Evolutionary conservation across 78 protist genomes (phyloP).

Genomic region (Cyanophora paradoxa): DNA sequence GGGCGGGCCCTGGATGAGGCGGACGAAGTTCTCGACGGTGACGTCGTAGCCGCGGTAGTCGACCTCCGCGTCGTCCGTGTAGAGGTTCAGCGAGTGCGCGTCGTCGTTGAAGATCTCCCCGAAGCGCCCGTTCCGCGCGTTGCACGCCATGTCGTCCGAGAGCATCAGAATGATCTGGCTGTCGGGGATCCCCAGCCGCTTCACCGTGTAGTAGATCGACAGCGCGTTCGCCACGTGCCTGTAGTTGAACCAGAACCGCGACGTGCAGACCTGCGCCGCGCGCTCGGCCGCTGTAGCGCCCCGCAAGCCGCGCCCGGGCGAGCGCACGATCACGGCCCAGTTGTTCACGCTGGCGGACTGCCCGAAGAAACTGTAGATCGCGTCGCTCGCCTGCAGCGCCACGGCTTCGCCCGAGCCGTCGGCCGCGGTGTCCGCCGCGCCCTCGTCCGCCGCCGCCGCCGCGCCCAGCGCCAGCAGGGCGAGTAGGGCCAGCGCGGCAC

Average conservation of each 20-base stretch:
- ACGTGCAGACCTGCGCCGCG: constrained; percentile 66
- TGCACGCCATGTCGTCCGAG: constrained; percentile 92
- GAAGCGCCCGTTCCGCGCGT: constrained; percentile 70
- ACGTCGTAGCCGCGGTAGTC: constrained; percentile 88
- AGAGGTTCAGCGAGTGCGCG: constrained; percentile 55
- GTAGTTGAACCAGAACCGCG: constrained; percentile 94
- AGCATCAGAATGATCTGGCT: constrained; percentile 78
- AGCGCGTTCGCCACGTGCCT: constrained; percentile 88
- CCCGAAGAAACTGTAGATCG: no score
- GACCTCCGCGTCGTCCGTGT: constrained; percentile 79
- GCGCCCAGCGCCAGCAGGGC: no score
- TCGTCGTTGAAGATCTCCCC: constrained; percentile 52
- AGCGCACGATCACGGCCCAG: constrained; percentile 38
- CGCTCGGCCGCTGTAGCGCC: neutral
- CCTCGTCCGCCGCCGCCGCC: no score
- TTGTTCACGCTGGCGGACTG: no score
- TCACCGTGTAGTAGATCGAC: constrained; percentile 74
- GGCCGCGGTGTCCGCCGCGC: no score
- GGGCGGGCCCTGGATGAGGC: constrained; percentile 65
- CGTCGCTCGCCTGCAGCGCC: no score
- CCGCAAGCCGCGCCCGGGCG: neutral
- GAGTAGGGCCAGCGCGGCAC: no score
- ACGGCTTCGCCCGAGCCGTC: no score
- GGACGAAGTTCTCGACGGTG: constrained; percentile 81
- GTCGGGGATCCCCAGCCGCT: constrained; percentile 92